phyloP scores from a whole-genome alignment of 2,329 filamentous ascomycete genomes.

The Proliferodiscus dingleyae region DNA sequence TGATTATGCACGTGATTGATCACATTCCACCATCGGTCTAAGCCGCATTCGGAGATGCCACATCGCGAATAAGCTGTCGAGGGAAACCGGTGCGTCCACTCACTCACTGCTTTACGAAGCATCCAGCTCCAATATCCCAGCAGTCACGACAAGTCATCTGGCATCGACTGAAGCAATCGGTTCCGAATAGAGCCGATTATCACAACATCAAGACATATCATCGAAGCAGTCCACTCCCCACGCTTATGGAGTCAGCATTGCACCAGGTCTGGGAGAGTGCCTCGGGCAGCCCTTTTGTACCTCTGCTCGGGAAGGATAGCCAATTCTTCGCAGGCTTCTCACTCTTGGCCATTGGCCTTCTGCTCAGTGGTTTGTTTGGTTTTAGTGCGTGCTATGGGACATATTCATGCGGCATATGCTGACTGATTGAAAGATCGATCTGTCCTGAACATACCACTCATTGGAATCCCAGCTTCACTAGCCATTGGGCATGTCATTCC shows the following conservation, averaged over 20 bases:
- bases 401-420: background rate
- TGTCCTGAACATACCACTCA: slow-evolving; percentile 65
- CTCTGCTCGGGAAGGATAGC: slow-evolving; percentile 71
- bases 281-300: slow-evolving; percentile 78
- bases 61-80: too few relatives aligned
- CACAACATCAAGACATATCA: slow-evolving; percentile 1
- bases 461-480: slow-evolving; percentile 82
- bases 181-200: background rate
- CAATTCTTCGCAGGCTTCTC: slow-evolving; percentile 80
- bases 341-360: slow-evolving; percentile 66
- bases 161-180: background rate
- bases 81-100: too few relatives aligned
- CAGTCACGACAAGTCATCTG: background rate
- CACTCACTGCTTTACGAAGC: too few relatives aligned
- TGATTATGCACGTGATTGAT: too few relatives aligned
- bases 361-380: slow-evolving; percentile 74
- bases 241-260: slow-evolving; percentile 73
- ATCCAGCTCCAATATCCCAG: background rate
- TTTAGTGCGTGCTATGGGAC: slow-evolving; percentile 58
- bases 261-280: slow-evolving; percentile 92
- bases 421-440: slow-evolving; percentile 63
- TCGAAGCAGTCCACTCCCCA: too few relatives aligned
- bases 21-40: too few relatives aligned
- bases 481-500: slow-evolving; percentile 72
- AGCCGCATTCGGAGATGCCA: slow-evolving; percentile 1